These are phyloP conservation scores for Yamadazyma takamatsuzukensis DNA, from an alignment of 805 yeast genomes.

Conservation along the genomic window DNA sequence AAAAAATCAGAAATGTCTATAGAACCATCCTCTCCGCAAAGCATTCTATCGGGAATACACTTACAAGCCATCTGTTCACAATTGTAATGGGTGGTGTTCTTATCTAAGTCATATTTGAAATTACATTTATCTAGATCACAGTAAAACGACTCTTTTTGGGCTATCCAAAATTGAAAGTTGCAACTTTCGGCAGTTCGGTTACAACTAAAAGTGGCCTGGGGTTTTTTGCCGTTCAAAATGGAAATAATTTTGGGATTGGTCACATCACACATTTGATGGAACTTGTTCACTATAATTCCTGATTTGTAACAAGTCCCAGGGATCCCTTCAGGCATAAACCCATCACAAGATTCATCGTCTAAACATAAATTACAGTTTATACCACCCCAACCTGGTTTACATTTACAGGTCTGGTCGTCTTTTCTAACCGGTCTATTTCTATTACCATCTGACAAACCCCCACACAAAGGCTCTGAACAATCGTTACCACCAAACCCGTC, in stretches of 20 bases:
- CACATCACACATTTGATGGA: conserved; percentile 92
- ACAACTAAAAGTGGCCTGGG: conserved; percentile 92
- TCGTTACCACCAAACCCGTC: conserved; percentile 93
- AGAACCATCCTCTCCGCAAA: conserved; percentile 92
- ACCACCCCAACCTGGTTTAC: conserved; percentile 89
- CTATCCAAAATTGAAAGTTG: conserved; percentile 96
- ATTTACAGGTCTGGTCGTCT: conserved; percentile 55
- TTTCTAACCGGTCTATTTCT: conserved; percentile 62
- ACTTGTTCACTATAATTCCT: conserved; percentile 76
- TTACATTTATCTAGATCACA: conserved; percentile 79
- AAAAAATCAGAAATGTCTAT: conserved; percentile 92
- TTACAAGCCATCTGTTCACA: conserved; percentile 80
- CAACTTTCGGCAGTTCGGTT: conserved; percentile 62
- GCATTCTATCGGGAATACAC: conserved; percentile 88
- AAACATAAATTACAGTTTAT: conserved; percentile 89
- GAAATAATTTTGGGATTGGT: conserved; percentile 83
- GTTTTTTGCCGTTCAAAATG: conserved; percentile 73
- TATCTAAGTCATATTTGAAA: conserved; percentile 56
- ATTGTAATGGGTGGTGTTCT: conserved; percentile 69
- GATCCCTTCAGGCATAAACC: conserved; percentile 82
- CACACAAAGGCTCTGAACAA: conserved; percentile 86
- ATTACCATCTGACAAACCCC: conserved; percentile 64
- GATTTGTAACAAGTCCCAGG: conserved; percentile 85
- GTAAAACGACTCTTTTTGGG: conserved; percentile 80
- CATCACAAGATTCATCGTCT: conserved; percentile 70